Conservation (phyloP, 805 yeast species). For the Metschnikowia amazonensis region DNA sequence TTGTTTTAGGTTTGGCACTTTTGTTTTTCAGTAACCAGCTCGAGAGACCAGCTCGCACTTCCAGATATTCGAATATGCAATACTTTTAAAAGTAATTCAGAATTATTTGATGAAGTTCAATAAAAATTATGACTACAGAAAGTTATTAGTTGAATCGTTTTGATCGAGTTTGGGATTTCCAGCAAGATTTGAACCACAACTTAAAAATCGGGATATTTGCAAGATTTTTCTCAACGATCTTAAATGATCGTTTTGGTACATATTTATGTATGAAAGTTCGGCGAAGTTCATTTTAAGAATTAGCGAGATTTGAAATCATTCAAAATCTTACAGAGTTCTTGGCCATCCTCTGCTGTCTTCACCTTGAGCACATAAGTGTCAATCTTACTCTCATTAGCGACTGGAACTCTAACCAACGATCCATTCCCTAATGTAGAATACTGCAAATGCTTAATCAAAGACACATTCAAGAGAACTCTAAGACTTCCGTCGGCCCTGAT, state of each 20-base stretch:
- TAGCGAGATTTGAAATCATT: slow-evolving; percentile 26
- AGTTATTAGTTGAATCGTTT: background rate
- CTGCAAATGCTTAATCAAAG: slow-evolving; percentile 52
- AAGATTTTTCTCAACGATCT: background rate
- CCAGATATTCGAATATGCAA: no score
- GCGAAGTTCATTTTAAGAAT: background rate
- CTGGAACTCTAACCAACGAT: slow-evolving; percentile 63
- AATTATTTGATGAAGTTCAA: no score
- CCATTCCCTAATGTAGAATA: slow-evolving; percentile 66
- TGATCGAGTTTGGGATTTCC: background rate
- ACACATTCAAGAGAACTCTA: slow-evolving; percentile 68
- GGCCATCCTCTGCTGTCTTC: slow-evolving; percentile 69
- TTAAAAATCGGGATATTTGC: background rate
- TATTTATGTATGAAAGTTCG: background rate
- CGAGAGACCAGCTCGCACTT: no score
- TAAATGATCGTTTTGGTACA: background rate
- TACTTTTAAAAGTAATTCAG: no score
- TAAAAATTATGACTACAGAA: no score
- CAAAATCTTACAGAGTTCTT: slow-evolving; percentile 40
- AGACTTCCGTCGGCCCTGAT: slow-evolving; percentile 88
- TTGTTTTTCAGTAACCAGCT: no score
- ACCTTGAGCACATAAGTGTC: slow-evolving; percentile 71
- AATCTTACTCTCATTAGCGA: slow-evolving; percentile 47
- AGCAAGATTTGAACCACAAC: background rate
- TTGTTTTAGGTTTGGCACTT: no score